Base-by-base conservation (phyloP, 805 yeast species). In the Starmerella davenportii region DNA sequence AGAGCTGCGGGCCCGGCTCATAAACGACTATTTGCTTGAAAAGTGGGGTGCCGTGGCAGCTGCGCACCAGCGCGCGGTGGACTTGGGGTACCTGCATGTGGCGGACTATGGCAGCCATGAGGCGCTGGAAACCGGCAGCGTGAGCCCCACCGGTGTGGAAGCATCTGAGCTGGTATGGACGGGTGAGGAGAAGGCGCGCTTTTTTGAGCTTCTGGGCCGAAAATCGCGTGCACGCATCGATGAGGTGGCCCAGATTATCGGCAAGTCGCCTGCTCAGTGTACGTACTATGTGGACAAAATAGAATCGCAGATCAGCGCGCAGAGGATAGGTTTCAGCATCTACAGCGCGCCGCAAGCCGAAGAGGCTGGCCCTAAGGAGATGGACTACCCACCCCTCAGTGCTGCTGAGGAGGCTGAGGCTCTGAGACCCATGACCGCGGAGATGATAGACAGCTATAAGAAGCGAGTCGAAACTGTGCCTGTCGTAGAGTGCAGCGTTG, bases 201-300 rank as follows among this genome's bases (percentile, higher is more conserved):
- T 48, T 30, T 30, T 42, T 5, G 45, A 36, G 15, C 37, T 48
- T 8, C 15, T 48, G 2, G 46, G 46, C 32, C 50, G 51, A 7
- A 21, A 40, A n/a, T n/a, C 41, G 4, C 28, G 33, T 4, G 21
- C 32, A 2, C 35, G 20, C 5, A 24, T 46, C 8, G 36, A 38
- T 1, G 40, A 40, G 13, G 47, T 48, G n/a, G 46, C 48, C 4
- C 7, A 31, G 3, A 14, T 28, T 4, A 17, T 48, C 8, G 43
- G 42, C 13, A 48, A 44, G 31, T 35, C 46, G 13, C 34, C 40
- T 2, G 9, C 32, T 2, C 49, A 48, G 23, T 48, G 51, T 28
- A 37, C 35, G 32, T 16, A 31, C 1, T 48, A 46, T 32, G 31
- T 48, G 2, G 29, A 23, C 2, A 1, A 28, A 5, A 30, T 48